A percentile compares a stretch with the other conserved stretches of the same genome.
Conservation (phyloP, 2,329 filamentous ascomycete species). For the Colletotrichum cordylinicola region DNA sequence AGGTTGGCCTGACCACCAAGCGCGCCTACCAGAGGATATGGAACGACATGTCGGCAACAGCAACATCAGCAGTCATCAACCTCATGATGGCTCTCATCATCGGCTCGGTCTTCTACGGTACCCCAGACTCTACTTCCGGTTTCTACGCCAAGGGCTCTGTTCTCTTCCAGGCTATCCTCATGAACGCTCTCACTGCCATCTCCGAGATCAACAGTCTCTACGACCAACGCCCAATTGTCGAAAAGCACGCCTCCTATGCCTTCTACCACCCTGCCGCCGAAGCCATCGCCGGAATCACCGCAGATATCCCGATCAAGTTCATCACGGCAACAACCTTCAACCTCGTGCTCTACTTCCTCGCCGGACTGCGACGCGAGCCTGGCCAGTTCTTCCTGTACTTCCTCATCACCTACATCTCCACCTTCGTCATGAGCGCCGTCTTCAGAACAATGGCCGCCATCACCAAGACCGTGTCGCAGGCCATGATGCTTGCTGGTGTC, state of each 20-base stretch:
- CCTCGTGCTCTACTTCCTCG: constrained; percentile 63
- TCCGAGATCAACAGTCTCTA: constrained; percentile 56
- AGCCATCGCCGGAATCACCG: constrained; percentile 57
- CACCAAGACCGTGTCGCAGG: constrained; percentile 69
- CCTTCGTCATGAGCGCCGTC: constrained; percentile 76
- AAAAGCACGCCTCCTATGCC: constrained; percentile 54
- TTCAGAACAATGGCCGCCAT: constrained; percentile 77
- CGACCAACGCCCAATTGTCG: constrained; percentile 51
- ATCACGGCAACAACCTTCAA: constrained; percentile 56
- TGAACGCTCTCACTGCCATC: constrained; percentile 64
- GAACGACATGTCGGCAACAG: constrained; percentile 55
- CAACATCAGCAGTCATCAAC: constrained; percentile 51
- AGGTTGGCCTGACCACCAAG: constrained; percentile 56
- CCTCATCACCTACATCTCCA: constrained; percentile 71
- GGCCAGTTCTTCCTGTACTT: constrained; percentile 79
- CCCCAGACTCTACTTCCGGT: constrained; percentile 51
- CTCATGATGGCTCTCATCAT: constrained; percentile 65
- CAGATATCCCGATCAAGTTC: constrained; percentile 66
- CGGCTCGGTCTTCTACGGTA: constrained; percentile 64
- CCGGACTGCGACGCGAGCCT: constrained; percentile 59
- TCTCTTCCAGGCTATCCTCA: constrained; percentile 65
- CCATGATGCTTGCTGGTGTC: constrained; percentile 58
- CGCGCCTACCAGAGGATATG: constrained; percentile 58
- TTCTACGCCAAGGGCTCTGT: constrained; percentile 62
- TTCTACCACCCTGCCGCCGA: constrained; percentile 60